Conservation (phyloP, 805 yeast species). For the Metschnikowia kofuensis region DNA sequence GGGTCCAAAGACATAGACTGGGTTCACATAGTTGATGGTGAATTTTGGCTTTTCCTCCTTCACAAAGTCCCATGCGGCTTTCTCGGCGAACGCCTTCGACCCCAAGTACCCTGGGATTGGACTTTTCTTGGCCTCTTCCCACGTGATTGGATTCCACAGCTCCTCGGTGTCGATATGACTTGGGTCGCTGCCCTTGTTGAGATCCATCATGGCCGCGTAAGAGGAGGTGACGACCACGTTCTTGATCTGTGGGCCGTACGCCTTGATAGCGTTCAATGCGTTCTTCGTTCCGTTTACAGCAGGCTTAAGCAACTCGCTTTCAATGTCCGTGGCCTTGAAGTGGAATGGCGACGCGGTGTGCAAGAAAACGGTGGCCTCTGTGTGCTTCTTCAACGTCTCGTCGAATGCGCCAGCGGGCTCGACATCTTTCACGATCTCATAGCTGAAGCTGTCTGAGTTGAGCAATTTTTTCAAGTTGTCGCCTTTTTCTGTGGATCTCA, state of each 20-base stretch:
- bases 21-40: conserved; percentile 33
- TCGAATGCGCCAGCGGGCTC: conserved; percentile 45
- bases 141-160: conserved; percentile 52
- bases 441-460: conserved; percentile 31
- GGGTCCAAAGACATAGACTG: conserved; percentile 26
- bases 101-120: conserved; percentile 36
- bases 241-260: conserved; percentile 10
- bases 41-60: conserved; percentile 32
- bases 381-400: conserved; percentile 43
- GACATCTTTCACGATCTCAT: conserved; percentile 49
- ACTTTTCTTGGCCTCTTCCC: conserved; percentile 34
- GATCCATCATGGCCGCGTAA: conserved; percentile 11
- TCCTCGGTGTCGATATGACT: conserved; percentile 31
- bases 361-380: conserved; percentile 51
- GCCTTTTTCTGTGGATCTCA: conserved; percentile 24
- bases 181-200: conserved; percentile 24
- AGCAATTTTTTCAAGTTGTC: conserved; percentile 23
- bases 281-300: conserved; percentile 38
- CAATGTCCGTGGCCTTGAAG: conserved; percentile 42
- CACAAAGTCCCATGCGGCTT: conserved; percentile 31
- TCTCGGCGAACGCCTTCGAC: conserved; percentile 33
- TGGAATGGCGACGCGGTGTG: conserved; percentile 66
- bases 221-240: conserved; percentile 14
- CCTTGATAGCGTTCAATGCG: conserved; percentile 13
- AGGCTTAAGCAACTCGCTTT: conserved; percentile 51